phyloP scores from a whole-genome alignment of 2,329 filamentous ascomycete genomes.

The Trichophyton benhamiae region DNA sequence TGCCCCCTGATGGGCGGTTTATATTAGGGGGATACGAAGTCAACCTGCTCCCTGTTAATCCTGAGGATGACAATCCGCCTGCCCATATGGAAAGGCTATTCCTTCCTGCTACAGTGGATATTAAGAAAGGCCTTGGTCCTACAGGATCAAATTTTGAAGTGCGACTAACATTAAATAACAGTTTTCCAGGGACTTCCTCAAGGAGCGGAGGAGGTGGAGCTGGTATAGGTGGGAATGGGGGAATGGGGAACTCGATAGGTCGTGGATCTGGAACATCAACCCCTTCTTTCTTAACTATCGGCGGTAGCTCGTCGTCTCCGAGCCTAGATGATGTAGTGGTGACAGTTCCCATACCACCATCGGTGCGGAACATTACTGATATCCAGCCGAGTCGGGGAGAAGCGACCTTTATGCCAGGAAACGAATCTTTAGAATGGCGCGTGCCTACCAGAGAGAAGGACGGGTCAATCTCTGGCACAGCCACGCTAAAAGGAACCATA shows the following conservation, averaged over 20 bases:
- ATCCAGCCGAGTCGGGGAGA: slow-evolving; percentile 72
- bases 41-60: slow-evolving; percentile 65
- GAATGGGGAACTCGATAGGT: slow-evolving; percentile 16
- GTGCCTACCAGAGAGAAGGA: slow-evolving; percentile 62
- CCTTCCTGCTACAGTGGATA: slow-evolving; percentile 67
- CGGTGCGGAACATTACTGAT: slow-evolving; percentile 72
- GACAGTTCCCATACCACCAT: slow-evolving; percentile 62
- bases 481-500: slow-evolving; percentile 67
- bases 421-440: slow-evolving; percentile 66
- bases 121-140: slow-evolving; percentile 66
- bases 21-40: slow-evolving; percentile 90
- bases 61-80: slow-evolving; percentile 43
- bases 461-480: slow-evolving; percentile 51
- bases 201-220: slow-evolving; percentile 19
- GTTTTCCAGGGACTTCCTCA: slow-evolving; percentile 43
- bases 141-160: slow-evolving; percentile 81
- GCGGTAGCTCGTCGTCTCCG: slow-evolving; percentile 47
- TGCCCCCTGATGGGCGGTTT: slow-evolving; percentile 89
- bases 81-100: slow-evolving; percentile 53
- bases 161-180: slow-evolving; percentile 56
- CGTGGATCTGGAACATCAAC: slow-evolving; percentile 37
- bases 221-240: slow-evolving; percentile 12
- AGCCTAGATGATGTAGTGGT: slow-evolving; percentile 65
- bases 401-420: slow-evolving; percentile 64
- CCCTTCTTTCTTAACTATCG: slow-evolving; percentile 39